Conservation (phyloP, 345 rosid species). For the Cochlearia excelsa region DNA sequence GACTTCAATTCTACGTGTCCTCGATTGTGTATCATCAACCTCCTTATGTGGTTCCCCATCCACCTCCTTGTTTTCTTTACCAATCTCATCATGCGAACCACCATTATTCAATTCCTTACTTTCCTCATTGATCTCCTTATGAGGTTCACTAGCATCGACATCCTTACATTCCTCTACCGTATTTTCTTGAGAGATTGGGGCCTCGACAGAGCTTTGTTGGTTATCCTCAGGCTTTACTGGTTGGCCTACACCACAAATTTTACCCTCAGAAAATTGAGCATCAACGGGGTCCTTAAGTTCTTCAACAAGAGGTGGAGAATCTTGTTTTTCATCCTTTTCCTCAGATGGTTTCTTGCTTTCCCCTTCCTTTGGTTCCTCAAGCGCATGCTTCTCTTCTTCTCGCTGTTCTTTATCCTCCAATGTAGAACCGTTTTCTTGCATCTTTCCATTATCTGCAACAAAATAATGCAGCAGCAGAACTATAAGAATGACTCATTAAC, state of each 20-base stretch:
- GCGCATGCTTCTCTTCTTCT: constrained; percentile 16
- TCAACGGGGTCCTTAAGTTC: constrained; percentile 18
- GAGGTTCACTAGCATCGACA: constrained; percentile 21
- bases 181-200: not conserved
- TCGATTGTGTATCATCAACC: constrained; percentile 30
- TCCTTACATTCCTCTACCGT: constrained; percentile 6
- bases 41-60: constrained; percentile 28
- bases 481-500: not conserved
- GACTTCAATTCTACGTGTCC: constrained; percentile 57
- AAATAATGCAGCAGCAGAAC: not conserved
- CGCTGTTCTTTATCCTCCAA: constrained; percentile 21
- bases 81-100: constrained; percentile 14
- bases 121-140: not conserved
- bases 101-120: constrained; percentile 21
- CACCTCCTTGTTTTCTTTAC: constrained; percentile 8
- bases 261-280: constrained; percentile 21
- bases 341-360: constrained; percentile 26
- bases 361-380: constrained; percentile 24
- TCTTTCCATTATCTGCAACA: constrained; percentile 29
- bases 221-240: constrained; percentile 21
- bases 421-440: constrained; percentile 21
- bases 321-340: constrained; percentile 18
- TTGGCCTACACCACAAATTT: constrained; percentile 17
- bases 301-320: constrained; percentile 19
- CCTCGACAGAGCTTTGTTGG: constrained; percentile 26